These are phyloP conservation scores for Mycotypha africana DNA, from an alignment of 371 early-diverging fungal genomes.

Conservation along the genomic window DNA sequence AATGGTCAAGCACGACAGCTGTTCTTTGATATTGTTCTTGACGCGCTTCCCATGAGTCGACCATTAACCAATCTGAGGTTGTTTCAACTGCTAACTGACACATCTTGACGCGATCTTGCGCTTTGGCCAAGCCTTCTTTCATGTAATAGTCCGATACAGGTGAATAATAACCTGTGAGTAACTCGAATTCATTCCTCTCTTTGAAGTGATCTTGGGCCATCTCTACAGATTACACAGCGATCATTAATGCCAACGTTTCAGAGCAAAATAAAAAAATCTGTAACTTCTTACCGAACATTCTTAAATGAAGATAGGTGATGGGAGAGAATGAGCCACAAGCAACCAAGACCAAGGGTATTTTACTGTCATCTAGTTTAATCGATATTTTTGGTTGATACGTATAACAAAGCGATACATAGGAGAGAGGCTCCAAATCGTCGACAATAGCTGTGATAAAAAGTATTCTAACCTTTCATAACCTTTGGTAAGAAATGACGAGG, in stretches of 20 bases:
- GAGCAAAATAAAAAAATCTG: not conserved
- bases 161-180: constrained; percentile 93
- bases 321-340: constrained; percentile 98
- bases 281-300: constrained; percentile 88
- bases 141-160: constrained; percentile 92
- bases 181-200: constrained; percentile 72
- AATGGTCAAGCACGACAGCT: constrained; percentile 91
- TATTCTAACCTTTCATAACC: constrained; percentile 29
- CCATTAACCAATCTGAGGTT: constrained; percentile 90
- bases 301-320: constrained; percentile 93
- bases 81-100: constrained; percentile 83
- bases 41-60: constrained; percentile 92
- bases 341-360: constrained; percentile 88
- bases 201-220: constrained; percentile 90
- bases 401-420: no score
- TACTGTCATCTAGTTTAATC: constrained; percentile 59
- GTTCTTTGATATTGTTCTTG: constrained; percentile 83
- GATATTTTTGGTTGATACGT: no score
- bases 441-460: no score
- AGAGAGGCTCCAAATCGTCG: no score
- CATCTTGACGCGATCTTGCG: constrained; percentile 89
- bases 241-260: not conserved
- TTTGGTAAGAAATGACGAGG: constrained; percentile 19
- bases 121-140: constrained; percentile 86
- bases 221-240: constrained; percentile 46